Evolutionary conservation across 345 rosid genomes (phyloP).

Genomic region (Melaleuca quinquenervia): DNA sequence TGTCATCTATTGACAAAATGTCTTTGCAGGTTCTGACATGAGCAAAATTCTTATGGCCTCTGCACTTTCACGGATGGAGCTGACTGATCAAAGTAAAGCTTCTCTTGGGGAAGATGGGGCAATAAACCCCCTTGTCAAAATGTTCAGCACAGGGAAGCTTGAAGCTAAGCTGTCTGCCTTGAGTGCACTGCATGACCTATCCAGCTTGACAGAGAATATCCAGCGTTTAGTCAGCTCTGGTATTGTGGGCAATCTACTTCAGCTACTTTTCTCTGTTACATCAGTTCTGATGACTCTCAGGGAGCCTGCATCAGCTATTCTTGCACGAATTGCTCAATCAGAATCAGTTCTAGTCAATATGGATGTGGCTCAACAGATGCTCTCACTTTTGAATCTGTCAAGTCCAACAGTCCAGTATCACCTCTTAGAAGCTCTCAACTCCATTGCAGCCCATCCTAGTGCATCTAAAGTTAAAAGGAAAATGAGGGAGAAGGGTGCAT

Average conservation of each 20-base stretch:
- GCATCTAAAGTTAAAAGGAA: conserved; percentile 45
- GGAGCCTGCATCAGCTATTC: conserved; percentile 70
- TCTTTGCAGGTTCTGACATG: conserved; percentile 59
- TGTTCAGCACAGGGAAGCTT: conserved; percentile 61
- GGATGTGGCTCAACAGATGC: conserved; percentile 69
- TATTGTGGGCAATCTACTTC: conserved; percentile 40
- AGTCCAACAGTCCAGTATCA: conserved; percentile 44
- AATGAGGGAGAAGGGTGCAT: conserved; percentile 55
- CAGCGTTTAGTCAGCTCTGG: conserved; percentile 40
- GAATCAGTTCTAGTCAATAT: conserved; percentile 43
- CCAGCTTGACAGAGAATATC: conserved; percentile 32
- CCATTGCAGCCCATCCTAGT: conserved; percentile 37
- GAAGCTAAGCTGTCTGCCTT: conserved; percentile 60
- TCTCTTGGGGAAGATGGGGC: conserved; percentile 60
- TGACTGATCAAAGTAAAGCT: conserved; percentile 53
- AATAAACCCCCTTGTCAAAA: conserved; percentile 40
- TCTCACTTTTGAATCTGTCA: conserved; percentile 54
- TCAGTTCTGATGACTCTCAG: conserved; percentile 70
- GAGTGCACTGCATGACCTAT: conserved; percentile 50
- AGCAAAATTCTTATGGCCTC: conserved; percentile 73
- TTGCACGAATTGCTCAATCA: conserved; percentile 50
- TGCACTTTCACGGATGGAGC: conserved; percentile 56
- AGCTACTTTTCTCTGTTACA: conserved; percentile 73
- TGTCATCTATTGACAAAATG: not conserved
- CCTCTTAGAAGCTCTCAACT: conserved; percentile 52